Evolutionary conservation across 2,329 filamentous ascomycete genomes (phyloP).

Genomic region (Claviceps purpurea): DNA sequence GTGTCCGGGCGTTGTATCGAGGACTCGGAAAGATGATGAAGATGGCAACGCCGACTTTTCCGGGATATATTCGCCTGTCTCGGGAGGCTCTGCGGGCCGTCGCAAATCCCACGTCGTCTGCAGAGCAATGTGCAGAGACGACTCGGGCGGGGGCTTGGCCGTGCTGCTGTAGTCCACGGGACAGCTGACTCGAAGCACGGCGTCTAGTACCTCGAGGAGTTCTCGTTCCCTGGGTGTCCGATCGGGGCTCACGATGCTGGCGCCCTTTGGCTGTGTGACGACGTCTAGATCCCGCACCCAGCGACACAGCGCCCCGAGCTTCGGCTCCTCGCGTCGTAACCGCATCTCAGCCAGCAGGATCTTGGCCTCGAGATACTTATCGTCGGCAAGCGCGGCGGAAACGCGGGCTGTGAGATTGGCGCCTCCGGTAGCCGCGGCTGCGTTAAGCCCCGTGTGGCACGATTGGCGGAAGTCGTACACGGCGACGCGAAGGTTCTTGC

Average conservation of each 20-base stretch:
- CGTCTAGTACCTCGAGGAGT: conserved; percentile 47
- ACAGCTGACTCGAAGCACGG: conserved; percentile 49
- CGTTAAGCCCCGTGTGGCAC: conserved; percentile 52
- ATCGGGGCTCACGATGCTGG: conserved; percentile 16
- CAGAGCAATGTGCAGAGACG: conserved; percentile 38
- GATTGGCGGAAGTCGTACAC: conserved; percentile 58
- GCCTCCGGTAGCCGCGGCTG: conserved; percentile 31
- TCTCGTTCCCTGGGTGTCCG: conserved; percentile 37
- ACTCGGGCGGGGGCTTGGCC: conserved; percentile 14
- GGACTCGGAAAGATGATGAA: conserved; percentile 31
- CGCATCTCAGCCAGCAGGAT: conserved; percentile 58
- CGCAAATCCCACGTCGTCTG: conserved; percentile 50
- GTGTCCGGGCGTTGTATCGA: conserved; percentile 47
- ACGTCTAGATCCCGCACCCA: conserved; percentile 62
- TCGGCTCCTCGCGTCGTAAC: conserved; percentile 50
- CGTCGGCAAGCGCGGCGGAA: conserved; percentile 51
- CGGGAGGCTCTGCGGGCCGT: conserved; percentile 23
- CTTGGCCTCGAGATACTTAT: conserved; percentile 50
- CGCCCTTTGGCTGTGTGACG: conserved; percentile 40
- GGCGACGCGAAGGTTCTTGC: conserved; percentile 51
- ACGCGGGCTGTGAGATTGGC: conserved; percentile 54
- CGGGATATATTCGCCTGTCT: conserved; percentile 43
- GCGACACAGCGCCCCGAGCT: conserved; percentile 54
- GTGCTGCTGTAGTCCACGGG: conserved; percentile 38
- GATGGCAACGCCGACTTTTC: conserved; percentile 29